phyloP scores from a whole-genome alignment of 1,284 basidiomycete genomes.

The Cystobasidium sp. region DNA sequence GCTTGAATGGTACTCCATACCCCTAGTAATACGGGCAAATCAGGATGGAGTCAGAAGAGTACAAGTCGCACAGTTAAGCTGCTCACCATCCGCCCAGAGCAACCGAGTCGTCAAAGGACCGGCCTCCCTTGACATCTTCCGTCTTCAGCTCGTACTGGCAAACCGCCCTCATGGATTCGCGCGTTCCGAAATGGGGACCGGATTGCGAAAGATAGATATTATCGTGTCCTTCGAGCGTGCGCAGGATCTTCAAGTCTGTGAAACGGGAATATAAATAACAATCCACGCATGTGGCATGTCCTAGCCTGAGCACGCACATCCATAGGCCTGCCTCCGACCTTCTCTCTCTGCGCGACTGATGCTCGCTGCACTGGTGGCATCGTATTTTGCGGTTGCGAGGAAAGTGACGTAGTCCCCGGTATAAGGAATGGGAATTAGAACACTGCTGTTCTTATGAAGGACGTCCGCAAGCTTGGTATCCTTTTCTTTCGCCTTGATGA shows the following conservation, averaged over 20 bases:
- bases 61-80: background rate
- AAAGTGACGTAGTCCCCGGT: slow-evolving; percentile 9
- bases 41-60: background rate
- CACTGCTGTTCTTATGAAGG: slow-evolving; percentile 9
- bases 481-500: background rate
- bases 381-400: slow-evolving; percentile 6
- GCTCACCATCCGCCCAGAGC: slow-evolving; percentile 9
- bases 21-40: background rate
- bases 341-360: slow-evolving; percentile 17
- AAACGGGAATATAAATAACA: background rate
- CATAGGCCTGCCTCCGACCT: slow-evolving; percentile 4
- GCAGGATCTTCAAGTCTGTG: background rate
- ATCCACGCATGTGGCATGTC: background rate
- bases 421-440: slow-evolving; percentile 13
- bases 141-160: slow-evolving; percentile 5
- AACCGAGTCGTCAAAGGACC: background rate
- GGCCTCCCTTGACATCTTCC: background rate
- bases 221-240: background rate
- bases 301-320: background rate
- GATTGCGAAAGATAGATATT: background rate
- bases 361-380: slow-evolving; percentile 11
- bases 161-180: background rate
- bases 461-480: background rate
- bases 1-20: slow-evolving; percentile 25
- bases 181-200: slow-evolving; percentile 8